Evolutionary conservation across 345 rosid genomes (phyloP), one percentile per base, ranked within the genome.

Genomic region (Noccaea bulbosa): DNA sequence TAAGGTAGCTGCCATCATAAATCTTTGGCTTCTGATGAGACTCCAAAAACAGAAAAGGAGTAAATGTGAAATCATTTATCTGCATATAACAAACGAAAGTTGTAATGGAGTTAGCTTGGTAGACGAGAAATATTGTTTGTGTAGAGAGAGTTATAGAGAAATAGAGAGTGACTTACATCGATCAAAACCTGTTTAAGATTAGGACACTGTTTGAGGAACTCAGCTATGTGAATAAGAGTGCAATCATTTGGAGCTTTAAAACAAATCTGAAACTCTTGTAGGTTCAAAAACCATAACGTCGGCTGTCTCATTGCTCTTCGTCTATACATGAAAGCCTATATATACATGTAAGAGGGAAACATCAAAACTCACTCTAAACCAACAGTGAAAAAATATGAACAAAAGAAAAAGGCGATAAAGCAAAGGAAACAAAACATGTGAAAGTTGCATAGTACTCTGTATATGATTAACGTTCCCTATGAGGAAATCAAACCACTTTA

Each of bases 61-160:
- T 27, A 35, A 68, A 68, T 34, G 64, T 56, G 37, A 69, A 69
- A 37, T 34, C 50, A 15, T 35, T 14, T 24, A 69, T 56, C 73
- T 69, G 47, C 30, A 45, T 9, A 34, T 45, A 34, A 34, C 11
- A 69, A 56, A 34, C 2, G 5, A 32, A 35, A 41, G 3, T 27
- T 65, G 9, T 22, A 22, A 3, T 6, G 11, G 30, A 6, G 6
- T 0, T 10, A 17, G n/a, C 44, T 7, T 46, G 12, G 22, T 3
- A 1, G 7, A 46, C 7, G 9, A 46, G 8, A 14, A 14, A 7
- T 46, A 40, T 44, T 44, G 17, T 44, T 44, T 4, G 14, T 27
- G n/a, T 4, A 41, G 20, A 14, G 49, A 45, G 3, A 22, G 22
- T 1, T 20, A 20, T 20, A 20, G 22, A 20, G 1, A 20, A 20